Base-by-base conservation (phyloP, 257 asterid species). In the Solanum gandarillasii region DNA sequence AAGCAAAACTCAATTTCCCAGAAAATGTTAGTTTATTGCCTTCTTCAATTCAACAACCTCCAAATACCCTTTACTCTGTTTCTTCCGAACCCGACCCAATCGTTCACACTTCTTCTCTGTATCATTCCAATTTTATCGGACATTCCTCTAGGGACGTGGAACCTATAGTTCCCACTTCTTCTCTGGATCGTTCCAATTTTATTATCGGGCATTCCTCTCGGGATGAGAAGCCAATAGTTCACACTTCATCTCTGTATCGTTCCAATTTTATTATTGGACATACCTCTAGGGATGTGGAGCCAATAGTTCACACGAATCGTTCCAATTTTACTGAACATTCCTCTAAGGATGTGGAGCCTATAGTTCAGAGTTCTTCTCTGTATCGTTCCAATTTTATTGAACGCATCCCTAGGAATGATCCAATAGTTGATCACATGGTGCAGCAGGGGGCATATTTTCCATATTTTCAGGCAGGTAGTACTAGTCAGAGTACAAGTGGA, bases 1-100 rank as follows among this genome's bases (percentile, higher is more conserved):
- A 90, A 87, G 95, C 96, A 43, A 93, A 93, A 88, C 94, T 93
- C 87, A 93, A 92, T 76, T 92, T 93, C 91, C 96, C 96, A 0
- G 94, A 92, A 81, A 92, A 93, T 74, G 96, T 91, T 12, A 81
- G 87, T 5, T 88, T 90, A 21, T 7, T 89, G n/a, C 87, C 91
- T 6, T 29, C 29, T 46, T 18, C 83, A 39, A 21, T 41, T 67
- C 23, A 21, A 29, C 83, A 46, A 31, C 29, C 86, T 78, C 83
- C 90, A 12, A 65, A 52, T 62, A 43, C 85, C 7, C 12, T 35
- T 62, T 48, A 79, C 60, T 52, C 92, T 5, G 31, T 81, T 82
- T 9, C 87, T 25, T 70, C 91, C 1, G 27, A 88, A 21, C 20
- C 91, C 11, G 84, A 58, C 9, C 91, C 92, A 6, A 87, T 86